Percentiles rank a stretch among this genome's conserved stretches.
Evolutionary conservation across 2,329 filamentous ascomycete species (phyloP).

Genomic region (Ophiostoma perfectum): DNA sequence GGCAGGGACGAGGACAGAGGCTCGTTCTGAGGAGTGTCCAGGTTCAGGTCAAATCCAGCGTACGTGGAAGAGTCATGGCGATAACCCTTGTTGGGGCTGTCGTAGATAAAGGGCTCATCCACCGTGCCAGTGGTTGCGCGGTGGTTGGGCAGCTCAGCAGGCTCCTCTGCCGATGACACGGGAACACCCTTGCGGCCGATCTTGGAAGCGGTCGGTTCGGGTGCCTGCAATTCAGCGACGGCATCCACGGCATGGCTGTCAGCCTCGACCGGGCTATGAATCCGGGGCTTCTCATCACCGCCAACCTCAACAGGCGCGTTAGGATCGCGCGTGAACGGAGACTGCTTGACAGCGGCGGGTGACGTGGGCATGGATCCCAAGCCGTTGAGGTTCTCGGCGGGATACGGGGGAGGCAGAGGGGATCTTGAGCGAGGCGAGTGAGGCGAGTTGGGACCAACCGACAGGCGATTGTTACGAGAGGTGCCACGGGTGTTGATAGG

Average conservation of each 20-base stretch:
- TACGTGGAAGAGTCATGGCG: conserved; percentile 21
- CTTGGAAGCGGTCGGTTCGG: conserved; percentile 34
- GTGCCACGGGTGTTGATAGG: conserved; percentile 24
- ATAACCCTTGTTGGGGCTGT: conserved; percentile 20
- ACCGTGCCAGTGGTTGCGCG: conserved; percentile 24
- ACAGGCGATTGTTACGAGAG: conserved; percentile 30
- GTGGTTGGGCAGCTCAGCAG: conserved; percentile 8
- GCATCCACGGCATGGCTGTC: conserved; percentile 30
- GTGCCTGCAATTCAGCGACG: conserved; percentile 35
- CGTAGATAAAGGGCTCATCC: conserved; percentile 28
- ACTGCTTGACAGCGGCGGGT: conserved; percentile 27
- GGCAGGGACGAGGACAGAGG: conserved; percentile 16
- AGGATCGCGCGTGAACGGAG: conserved; percentile 36
- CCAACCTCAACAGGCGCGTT: conserved; percentile 30
- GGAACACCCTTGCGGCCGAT: conserved; percentile 28
- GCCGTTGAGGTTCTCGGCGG: background rate
- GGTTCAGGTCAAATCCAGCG: conserved; percentile 19
- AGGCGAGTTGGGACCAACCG: conserved; percentile 44
- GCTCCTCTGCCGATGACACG: conserved; percentile 13
- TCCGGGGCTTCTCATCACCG: background rate
- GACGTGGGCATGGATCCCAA: conserved; percentile 18
- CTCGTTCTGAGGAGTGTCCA: conserved; percentile 15
- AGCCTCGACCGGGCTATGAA: conserved; percentile 24
- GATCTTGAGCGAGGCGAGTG: conserved; percentile 34
- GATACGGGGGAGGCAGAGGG: conserved; percentile 34